Conservation (phyloP, 331 rosid species). For the Malus hybrid region DNA sequence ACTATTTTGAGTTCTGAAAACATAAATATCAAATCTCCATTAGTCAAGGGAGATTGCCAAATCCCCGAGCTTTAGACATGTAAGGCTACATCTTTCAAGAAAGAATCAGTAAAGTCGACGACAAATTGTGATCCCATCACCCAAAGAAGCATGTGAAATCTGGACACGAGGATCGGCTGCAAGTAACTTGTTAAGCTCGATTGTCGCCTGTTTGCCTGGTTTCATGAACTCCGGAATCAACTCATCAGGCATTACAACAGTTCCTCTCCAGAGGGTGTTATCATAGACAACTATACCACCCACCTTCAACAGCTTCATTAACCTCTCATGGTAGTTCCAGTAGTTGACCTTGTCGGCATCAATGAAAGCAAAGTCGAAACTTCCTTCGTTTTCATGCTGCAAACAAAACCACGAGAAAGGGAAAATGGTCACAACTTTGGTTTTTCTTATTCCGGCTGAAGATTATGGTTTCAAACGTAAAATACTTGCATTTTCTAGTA, state of each 20-base stretch:
- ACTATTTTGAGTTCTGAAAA: not conserved
- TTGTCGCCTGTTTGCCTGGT: not conserved
- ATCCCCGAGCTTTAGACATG: not conserved
- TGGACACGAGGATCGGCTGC: conserved; percentile 20
- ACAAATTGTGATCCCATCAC: conserved; percentile 28
- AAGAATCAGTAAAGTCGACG: conserved; percentile 11
- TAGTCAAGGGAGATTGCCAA: not conserved
- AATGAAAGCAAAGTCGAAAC: conserved; percentile 47
- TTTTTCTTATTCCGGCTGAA: not conserved
- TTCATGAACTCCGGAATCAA: not conserved
- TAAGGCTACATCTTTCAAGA: not conserved
- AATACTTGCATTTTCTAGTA: not conserved
- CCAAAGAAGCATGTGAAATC: conserved; percentile 16
- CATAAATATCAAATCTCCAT: not conserved
- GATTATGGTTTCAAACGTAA: not conserved
- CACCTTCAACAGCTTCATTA: conserved; percentile 42
- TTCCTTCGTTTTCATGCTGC: conserved; percentile 22
- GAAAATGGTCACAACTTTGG: not conserved
- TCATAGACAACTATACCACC: conserved; percentile 51
- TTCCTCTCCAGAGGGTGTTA: conserved; percentile 37
- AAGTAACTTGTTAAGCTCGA: conserved; percentile 16
- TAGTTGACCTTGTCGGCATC: conserved; percentile 62
- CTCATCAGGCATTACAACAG: conserved; percentile 20
- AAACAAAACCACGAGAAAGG: not conserved
- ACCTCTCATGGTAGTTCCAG: conserved; percentile 55